Evolutionary conservation across 1,284 basidiomycete genomes (phyloP), one percentile per base, ranked within the genome.

Genomic region (Salmacisia buchloeana): DNA sequence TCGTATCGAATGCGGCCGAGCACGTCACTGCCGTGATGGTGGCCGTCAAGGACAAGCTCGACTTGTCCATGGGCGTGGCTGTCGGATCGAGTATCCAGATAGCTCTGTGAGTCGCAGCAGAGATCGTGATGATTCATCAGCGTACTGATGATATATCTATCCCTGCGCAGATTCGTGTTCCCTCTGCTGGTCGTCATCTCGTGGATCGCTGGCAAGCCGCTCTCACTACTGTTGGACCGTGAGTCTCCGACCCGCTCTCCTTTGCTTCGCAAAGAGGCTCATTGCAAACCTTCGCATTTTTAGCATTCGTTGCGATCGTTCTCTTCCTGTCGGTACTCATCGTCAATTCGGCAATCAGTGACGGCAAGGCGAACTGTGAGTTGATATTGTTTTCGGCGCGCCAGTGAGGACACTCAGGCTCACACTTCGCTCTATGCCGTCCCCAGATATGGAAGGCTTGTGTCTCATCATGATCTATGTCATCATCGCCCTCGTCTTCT

Each of bases 81-180:
- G 73, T 76, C 27, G 74, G 74, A 56, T 68, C 67, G 1, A 73
- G 71, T 1, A 76, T 76, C 60, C 74, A 76, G 63, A 76, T 76
- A 34, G 68, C 72, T 1, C 65, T 74, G 56, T 58, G 34, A 58
- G 56, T 58, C 15, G 3, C 3, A 38, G n/a, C n/a, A n/a, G n/a
- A n/a, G n/a, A n/a, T n/a, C n/a, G 12, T 38, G 12, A 38, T 38
- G n/a, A 10, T 38, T 38, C 36, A n/a, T 38, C 36, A 38, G 36
- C 12, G n/a, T 12, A 38, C 45, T 9, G 18, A 9, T 38, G 36
- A 38, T 38, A 18, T 38, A 38, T 38, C 36, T 38, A 38, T n/a
- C 10, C 54, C 3, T 29, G 21, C 23, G 31, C 35, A 58, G 56
- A 27, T 76, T 76, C 46, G 74, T 76, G 15, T 67, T 76, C 29